phyloP scores from a whole-genome alignment of 2,329 filamentous ascomycete species.

The Aspergillus unguis region DNA sequence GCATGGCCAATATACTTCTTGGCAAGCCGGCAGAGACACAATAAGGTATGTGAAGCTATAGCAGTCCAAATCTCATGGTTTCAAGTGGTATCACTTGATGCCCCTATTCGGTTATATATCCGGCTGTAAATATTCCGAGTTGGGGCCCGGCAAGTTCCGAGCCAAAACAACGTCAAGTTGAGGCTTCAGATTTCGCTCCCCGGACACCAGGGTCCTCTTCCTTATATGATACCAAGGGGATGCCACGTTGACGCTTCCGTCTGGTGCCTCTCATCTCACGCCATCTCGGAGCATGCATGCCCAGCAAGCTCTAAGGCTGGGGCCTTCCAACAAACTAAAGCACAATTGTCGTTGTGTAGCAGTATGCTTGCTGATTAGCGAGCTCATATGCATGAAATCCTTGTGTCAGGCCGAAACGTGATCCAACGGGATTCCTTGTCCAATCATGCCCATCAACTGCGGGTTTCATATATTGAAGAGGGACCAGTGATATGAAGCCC shows the following conservation, averaged over 20 bases:
- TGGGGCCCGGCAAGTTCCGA: slow-evolving; percentile 13
- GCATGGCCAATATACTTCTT: slow-evolving; percentile 8
- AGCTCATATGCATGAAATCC: background rate
- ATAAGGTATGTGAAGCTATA: background rate
- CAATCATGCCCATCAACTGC: background rate
- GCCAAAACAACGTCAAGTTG: background rate
- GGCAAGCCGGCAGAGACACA: background rate
- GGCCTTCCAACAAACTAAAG: background rate
- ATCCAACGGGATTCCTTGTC: background rate
- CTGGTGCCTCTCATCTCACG: background rate
- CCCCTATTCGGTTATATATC: too few relatives aligned
- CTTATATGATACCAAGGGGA: too few relatives aligned
- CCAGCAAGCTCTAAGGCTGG: background rate
- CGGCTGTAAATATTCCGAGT: slow-evolving; percentile 17
- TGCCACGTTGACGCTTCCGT: too few relatives aligned
- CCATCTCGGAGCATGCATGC: background rate
- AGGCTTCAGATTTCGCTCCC: background rate
- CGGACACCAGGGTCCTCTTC: background rate
- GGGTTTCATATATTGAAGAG: background rate
- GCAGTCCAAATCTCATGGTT: background rate
- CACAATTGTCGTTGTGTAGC: background rate
- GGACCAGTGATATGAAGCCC: background rate
- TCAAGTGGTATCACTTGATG: background rate
- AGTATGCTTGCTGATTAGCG: background rate
- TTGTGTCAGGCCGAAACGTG: background rate